Base-by-base conservation (phyloP, 2,329 filamentous ascomycete species). In the Pseudogymnoascus sp. region DNA sequence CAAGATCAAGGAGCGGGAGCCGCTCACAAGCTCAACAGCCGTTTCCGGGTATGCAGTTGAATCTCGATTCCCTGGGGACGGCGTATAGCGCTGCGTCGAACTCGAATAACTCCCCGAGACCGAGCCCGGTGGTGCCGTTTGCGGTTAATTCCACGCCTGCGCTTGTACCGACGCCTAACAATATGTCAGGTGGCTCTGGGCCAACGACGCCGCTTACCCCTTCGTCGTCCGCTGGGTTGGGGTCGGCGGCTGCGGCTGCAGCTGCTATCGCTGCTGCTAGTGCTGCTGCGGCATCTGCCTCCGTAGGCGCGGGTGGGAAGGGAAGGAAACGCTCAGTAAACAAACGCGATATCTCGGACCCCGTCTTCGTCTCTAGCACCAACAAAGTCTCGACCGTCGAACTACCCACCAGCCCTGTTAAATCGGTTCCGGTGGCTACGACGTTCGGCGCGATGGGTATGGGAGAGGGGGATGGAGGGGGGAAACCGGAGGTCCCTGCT, bases 281-380 rank as follows among this genome's bases (percentile, higher is more conserved):
- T 23, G n/a, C 45, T 18, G 21, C 45, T 5, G 26, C 26, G 10
- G 63, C 65, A 45, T 62, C 68, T 14, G 68, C 62, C 71, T 12
- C 67, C 71, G 2, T 39, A 2, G 64, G 66, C 51, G 68, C 64
- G 4, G 68, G 66, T 16, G 57, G 45, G 21, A 54, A 64, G 3
- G 23, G 64, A n/a, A 67, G 72, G 4, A 74, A 74, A 63, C 67
- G 65, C 54, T 72, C 71, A 4, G 67, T 74, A 57, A 73, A 71
- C 26, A 74, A 74, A 59, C 67, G 69, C 8, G 70, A 73, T 1
- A 74, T 74, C 26, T 74, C 72, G 3, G 72, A 74, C 31, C 72
- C 72, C 18, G 70, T 61, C 47, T 69, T 74, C 31, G 61, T 74
- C 31, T 73, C 71, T 14, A 71, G 70, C 11, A 74, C 72, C 1